Percentiles rank a stretch among this genome's conserved stretches.
Conservation (phyloP, 495 filamentous ascomycete genomes). For the Letharia columbiana region DNA sequence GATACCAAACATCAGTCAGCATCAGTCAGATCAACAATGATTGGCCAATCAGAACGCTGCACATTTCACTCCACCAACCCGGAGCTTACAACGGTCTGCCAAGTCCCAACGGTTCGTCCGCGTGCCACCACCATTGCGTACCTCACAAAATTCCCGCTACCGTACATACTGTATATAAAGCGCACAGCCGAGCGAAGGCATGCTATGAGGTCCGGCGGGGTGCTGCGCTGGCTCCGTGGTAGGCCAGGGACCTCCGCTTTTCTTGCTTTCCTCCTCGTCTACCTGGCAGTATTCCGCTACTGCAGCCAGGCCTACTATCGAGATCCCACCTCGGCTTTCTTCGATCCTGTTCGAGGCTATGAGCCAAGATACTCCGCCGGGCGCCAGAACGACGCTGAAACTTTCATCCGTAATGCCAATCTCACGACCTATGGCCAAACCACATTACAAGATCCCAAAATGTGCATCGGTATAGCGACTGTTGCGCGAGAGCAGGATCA, state of each 20-base stretch:
- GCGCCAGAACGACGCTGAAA: constrained; percentile 33
- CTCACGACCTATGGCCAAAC: constrained; percentile 7
- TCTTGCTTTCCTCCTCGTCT: constrained; percentile 28
- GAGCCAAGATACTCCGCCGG: constrained; percentile 33
- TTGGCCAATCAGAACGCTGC: constrained; percentile 4
- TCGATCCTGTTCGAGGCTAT: constrained; percentile 34
- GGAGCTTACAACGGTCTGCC: not conserved
- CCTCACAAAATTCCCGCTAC: not conserved
- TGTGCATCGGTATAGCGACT: constrained; percentile 35
- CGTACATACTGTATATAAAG: not conserved
- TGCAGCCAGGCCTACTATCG: constrained; percentile 31
- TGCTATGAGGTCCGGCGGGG: not conserved
- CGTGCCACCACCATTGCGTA: not conserved
- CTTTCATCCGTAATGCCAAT: constrained; percentile 30
- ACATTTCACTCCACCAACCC: not conserved
- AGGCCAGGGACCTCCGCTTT: constrained; percentile 16
- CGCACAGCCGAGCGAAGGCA: not conserved
- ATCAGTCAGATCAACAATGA: not conserved
- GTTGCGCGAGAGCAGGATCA: constrained; percentile 31
- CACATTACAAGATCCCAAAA: constrained; percentile 16
- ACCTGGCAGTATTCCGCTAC: constrained; percentile 27
- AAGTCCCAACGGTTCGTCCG: not conserved
- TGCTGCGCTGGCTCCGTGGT: constrained; percentile 6
- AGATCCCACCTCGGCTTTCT: constrained; percentile 40
- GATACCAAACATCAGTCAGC: not conserved